A percentile compares a stretch with the other conserved stretches of the same genome.
These are phyloP conservation scores for Cladosporium sp. DNA, from an alignment of 2,329 filamentous ascomycete genomes.

Conservation along the genomic window DNA sequence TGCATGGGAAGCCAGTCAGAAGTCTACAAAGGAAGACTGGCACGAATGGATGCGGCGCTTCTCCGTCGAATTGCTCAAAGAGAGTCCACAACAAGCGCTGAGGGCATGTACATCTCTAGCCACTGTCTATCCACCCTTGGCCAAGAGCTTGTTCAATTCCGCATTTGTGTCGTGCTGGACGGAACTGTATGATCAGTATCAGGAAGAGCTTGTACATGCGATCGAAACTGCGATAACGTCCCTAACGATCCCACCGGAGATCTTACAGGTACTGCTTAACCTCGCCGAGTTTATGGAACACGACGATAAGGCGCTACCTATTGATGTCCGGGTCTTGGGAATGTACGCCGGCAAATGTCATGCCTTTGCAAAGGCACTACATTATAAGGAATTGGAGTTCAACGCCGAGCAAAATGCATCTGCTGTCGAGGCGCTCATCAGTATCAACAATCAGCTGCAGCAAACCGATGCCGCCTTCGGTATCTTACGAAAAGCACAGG, in stretches of 20 bases:
- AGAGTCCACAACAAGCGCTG: conserved; percentile 92
- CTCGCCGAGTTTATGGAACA: conserved; percentile 99
- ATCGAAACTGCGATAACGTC: conserved; percentile 95
- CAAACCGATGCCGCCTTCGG: conserved; percentile 98
- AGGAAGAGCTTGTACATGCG: conserved; percentile 91
- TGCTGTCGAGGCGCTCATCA: conserved; percentile 94
- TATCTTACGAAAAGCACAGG: conserved; percentile 91
- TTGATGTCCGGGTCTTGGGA: conserved; percentile 91
- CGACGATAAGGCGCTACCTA: conserved; percentile 95
- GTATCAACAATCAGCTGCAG: conserved; percentile 98
- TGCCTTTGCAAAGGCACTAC: conserved; percentile 93
- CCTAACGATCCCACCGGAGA: conserved; percentile 90
- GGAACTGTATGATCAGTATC: conserved; percentile 92
- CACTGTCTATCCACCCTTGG: conserved; percentile 84
- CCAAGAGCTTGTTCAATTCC: conserved; percentile 94
- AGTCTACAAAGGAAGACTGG: conserved; percentile 98
- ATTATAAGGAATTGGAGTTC: conserved; percentile 99
- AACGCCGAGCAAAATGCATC: conserved; percentile 94
- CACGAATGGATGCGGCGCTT: conserved; percentile 97
- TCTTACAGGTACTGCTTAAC: conserved; percentile 89
- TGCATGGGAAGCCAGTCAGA: conserved; percentile 94
- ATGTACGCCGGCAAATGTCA: conserved; percentile 95
- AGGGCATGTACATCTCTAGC: conserved; percentile 89
- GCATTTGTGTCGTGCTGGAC: conserved; percentile 99
- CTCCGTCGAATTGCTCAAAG: conserved; percentile 88